Evolutionary conservation across 2,329 filamentous ascomycete genomes (phyloP).

Genomic region (Verticillium klebahnii): DNA sequence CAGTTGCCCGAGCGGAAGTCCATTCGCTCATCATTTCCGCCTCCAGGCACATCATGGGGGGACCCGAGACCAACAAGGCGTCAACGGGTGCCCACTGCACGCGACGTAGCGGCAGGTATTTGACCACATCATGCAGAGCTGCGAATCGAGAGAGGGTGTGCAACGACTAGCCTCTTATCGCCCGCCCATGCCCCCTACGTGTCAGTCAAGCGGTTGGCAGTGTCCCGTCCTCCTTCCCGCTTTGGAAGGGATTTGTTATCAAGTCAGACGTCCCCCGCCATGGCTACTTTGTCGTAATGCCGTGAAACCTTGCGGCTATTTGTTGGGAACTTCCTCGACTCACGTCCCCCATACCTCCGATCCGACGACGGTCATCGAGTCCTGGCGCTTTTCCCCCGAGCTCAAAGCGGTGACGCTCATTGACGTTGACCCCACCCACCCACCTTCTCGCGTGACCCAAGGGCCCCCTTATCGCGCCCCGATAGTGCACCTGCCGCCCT

Average conservation of each 20-base stretch:
- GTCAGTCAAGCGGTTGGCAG: neutral
- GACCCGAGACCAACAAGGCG: neutral
- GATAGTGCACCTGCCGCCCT: neutral
- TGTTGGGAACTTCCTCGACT: neutral
- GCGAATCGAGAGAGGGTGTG: neutral
- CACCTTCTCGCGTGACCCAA: conserved; percentile 2
- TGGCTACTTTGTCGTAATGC: neutral
- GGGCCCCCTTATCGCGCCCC: neutral
- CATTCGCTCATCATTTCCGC: neutral
- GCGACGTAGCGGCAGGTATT: neutral
- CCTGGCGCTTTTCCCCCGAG: neutral
- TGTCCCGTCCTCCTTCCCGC: neutral
- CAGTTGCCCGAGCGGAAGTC: neutral
- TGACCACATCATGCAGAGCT: neutral
- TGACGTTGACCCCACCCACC: neutral
- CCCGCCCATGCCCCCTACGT: neutral
- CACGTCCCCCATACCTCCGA: neutral
- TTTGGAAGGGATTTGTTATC: neutral
- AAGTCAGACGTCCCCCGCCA: neutral
- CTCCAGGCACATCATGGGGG: neutral
- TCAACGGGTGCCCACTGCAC: neutral
- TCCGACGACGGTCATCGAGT: neutral
- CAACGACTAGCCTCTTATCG: neutral
- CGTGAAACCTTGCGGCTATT: neutral
- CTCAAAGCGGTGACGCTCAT: neutral